Base-by-base conservation (phyloP, 2,329 filamentous ascomycete species). In the Sphaerulina musiva region DNA sequence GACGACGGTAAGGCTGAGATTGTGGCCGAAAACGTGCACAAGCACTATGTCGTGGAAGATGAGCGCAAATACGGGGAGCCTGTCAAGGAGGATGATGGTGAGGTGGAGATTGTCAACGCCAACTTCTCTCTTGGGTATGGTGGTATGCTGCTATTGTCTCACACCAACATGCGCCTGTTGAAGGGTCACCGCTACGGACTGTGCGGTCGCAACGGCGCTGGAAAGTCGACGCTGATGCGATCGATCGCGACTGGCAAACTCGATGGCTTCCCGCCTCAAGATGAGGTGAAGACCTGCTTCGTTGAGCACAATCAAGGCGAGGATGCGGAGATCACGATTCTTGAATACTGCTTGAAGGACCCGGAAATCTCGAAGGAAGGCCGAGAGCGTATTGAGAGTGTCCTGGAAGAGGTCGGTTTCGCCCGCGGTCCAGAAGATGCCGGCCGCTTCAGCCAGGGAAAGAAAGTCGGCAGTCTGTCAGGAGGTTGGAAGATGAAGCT, bases 401-500 rank as follows among this genome's bases (percentile, higher is more conserved):
- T 97, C 57, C 75, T 98, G 58, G 80, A 84, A 47, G 91, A 97
- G 71, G 93, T 98, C 66, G 95, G 95, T 42, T 98, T 98, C 75
- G 95, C 88, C 20, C 74, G 87, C 58, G 92, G 92, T 2, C 89
- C 90, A 0, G 87, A 93, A 62, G 93, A 92, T 7, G 34, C 34
- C 2, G 34, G 34, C 10, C 34, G 34, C 34, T 38, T 38, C 56
- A 84, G 89, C 57, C 93, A 97, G 73, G 80, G 85, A 5, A 84
- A 96, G 70, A 88, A 86, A 65, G 93, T 98, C 55, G 93, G 93
- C 64, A 96, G 92, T 17, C 76, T 98, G 36, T 97, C 93, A 42
- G 93, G 93, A 74, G 93, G 93, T 70, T 98, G 93, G 93, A 97
- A 97, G 82, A 98, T 98, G 93, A 98, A 98, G 83, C 78, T 98